Percentiles rank a stretch among this genome's conserved stretches.
phyloP scores from a whole-genome alignment of 192 early-diverging fungal species.

The Coemansia sp. region DNA sequence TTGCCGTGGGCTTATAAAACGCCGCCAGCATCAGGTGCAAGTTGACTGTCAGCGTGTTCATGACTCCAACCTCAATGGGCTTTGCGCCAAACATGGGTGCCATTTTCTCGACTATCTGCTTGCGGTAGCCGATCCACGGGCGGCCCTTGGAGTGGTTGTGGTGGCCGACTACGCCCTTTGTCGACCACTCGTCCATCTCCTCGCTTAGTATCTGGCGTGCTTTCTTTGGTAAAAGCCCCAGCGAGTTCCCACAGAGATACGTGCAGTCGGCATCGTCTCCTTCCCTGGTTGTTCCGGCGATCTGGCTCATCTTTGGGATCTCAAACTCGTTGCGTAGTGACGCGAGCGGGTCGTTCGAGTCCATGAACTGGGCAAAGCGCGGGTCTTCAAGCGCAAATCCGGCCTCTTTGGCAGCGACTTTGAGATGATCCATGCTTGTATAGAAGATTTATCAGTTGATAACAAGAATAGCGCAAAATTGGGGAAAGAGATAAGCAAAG shows the following conservation, averaged over 20 bases:
- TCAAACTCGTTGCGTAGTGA: conserved; percentile 69
- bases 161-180: conserved; percentile 85
- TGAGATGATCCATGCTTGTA: conserved; percentile 31
- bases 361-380: conserved; percentile 64
- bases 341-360: conserved; percentile 62
- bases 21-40: conserved; percentile 88
- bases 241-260: conserved; percentile 95
- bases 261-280: conserved; percentile 54
- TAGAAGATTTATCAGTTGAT: neutral
- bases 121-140: conserved; percentile 86
- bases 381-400: conserved; percentile 26
- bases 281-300: conserved; percentile 31
- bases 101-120: conserved; percentile 69
- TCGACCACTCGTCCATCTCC: conserved; percentile 92
- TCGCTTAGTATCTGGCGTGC: conserved; percentile 71
- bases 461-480: neutral
- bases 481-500: neutral
- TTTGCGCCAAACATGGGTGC: conserved; percentile 76
- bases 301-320: conserved; percentile 63
- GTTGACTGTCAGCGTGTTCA: conserved; percentile 93
- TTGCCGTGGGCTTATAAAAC: conserved; percentile 85
- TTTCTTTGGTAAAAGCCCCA: conserved; percentile 82
- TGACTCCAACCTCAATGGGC: conserved; percentile 76
- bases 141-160: conserved; percentile 80
- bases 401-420: conserved; percentile 15